Base-by-base conservation (phyloP, 1,284 basidiomycete species). In the Ustilago shanxiensis region DNA sequence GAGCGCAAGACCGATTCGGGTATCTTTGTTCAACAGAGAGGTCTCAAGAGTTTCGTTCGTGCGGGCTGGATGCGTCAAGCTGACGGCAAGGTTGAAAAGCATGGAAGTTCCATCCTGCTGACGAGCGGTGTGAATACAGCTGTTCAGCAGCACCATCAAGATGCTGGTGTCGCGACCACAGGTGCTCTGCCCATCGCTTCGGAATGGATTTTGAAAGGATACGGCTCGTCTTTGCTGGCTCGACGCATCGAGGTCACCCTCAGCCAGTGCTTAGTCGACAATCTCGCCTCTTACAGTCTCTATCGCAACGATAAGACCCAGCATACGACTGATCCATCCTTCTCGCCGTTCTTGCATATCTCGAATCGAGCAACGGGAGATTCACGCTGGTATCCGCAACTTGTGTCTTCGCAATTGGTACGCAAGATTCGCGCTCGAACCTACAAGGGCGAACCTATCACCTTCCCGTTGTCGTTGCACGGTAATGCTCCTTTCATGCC, bases 401-500 rank as follows among this genome's bases (percentile, higher is more conserved):
- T 75, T 1, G 54, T 55, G 6, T 53, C 68, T 3, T 45, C 62
- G 2, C 37, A 54, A 8, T 47, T 73, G 33, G 47, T 65, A 26
- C 55, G 53, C 20, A 54, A 52, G 47, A 66, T 72, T n/a, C 60
- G 64, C 50, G 37, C 26, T 14, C 14, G 53, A 7, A 60, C 24
- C 11, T 60, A 72, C 44, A 59, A 57, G 10, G 41, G 55, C 24
- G 57, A 62, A 31, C 33, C 63, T 2, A 71, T 76, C 53, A 53
- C 54, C 14, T 53, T 77, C 2, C 65, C 66, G 3, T 57, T 85
- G 2, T 68, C 79, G 41, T 72, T 85, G 28, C 82, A 84, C 49
- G 81, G 77, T 16, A 69, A 63, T 4, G 81, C 83, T 7, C 83
- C 83, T 7, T 85, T 80, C 70, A 77, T 85, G 63, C 79, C 80